Base-by-base conservation (phyloP, 2,329 filamentous ascomycete species). In the Monosporascus sp. region DNA sequence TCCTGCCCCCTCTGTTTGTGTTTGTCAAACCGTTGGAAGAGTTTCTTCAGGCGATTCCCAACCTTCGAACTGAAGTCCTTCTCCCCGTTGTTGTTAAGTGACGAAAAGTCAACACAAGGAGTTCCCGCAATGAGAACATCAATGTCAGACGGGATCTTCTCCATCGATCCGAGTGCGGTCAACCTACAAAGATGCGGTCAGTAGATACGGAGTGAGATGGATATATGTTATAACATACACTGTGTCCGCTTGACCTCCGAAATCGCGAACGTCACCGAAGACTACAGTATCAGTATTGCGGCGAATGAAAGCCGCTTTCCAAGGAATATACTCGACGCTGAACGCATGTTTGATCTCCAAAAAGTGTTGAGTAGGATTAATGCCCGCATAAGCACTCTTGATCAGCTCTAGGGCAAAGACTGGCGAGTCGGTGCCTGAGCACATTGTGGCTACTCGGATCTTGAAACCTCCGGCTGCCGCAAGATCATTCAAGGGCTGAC, bases 401-500 rank as follows among this genome's bases (percentile, higher is more conserved):
- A 90, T 69, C 65, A 85, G 72, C 16, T 82, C 71, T 16, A 91
- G 64, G 0, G 85, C 85, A 1, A 91, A 73, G 2, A 93, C 70
- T 0, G 89, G 89, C 5, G 84, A 83, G 60, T 93, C 89, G 0
- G 89, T 92, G 0, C 89, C 89, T 1, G 88, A 91, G 65, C 88
- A 92, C 74, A 91, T 82, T 0, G 89, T 93, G 0, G 79, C 87
- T 26, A 91, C 65, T n/a, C 65, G 64, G 48, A 75, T 59, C 14
- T 60, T 43, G 8, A 68, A 54, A 3, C 63, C 63, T 2, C 66
- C 66, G 1, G 55, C 53, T n/a, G 60, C 51, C 20, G 62, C 63
- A 7, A 68, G 63, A 14, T 64, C 26, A 2, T 44, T 48, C 4
- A 69, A 56, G 6, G 59, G 53, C 11, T 50, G 43, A n/a, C 24